Evolutionary conservation across 2,329 filamentous ascomycete species (phyloP).

Genomic region (Fusarium sp.): DNA sequence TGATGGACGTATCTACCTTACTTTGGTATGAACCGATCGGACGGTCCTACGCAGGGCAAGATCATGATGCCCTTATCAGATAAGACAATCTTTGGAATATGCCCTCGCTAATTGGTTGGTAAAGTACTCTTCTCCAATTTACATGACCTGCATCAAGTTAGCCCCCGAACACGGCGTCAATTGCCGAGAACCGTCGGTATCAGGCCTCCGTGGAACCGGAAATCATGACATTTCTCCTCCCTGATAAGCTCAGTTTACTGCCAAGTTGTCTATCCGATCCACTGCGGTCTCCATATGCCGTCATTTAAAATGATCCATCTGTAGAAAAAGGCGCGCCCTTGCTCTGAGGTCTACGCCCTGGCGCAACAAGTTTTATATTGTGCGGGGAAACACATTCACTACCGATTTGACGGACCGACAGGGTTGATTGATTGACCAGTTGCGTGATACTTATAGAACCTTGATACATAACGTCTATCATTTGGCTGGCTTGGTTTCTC

Average conservation of each 20-base stretch:
- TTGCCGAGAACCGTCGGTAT: conserved; percentile 4
- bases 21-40: background rate
- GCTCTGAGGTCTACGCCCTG: background rate
- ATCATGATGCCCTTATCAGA: background rate
- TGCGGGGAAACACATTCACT: background rate
- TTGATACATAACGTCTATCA: background rate
- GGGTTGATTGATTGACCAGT: background rate
- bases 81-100: background rate
- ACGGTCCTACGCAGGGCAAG: no score
- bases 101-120: background rate
- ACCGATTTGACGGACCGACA: background rate
- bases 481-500: background rate
- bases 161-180: background rate
- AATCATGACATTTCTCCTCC: background rate
- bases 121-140: background rate
- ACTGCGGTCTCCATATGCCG: background rate
- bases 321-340: conserved; percentile 2
- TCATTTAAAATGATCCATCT: background rate
- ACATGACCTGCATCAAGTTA: background rate
- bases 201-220: background rate
- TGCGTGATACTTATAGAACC: background rate
- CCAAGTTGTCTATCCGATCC: background rate
- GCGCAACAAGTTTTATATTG: background rate
- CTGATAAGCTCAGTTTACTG: background rate
- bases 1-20: no score